Evolutionary conservation across 148 eudicot genomes (phyloP).

Genomic region (Oxyria digyna): DNA sequence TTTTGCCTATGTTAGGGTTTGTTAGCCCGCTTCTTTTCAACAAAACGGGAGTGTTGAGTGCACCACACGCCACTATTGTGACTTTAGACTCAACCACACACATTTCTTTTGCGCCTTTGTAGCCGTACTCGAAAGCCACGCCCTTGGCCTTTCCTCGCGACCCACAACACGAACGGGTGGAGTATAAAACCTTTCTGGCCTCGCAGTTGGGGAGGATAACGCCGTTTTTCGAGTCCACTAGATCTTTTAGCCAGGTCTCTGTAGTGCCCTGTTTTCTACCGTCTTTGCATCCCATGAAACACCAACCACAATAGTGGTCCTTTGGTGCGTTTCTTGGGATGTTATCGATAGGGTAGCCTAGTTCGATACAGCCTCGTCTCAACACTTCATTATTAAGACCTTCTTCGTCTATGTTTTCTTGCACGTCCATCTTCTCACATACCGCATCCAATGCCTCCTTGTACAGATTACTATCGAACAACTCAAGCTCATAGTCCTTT

Average conservation of each 20-base stretch:
- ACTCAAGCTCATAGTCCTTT: conserved; percentile 21
- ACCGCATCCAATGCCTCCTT: conserved; percentile 50
- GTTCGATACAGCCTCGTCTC: conserved; percentile 52
- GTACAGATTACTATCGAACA: conserved; percentile 37
- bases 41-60: conserved; percentile 48
- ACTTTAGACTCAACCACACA: conserved; percentile 36
- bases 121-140: conserved; percentile 26
- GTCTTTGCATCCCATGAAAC: conserved; percentile 66
- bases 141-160: conserved; percentile 31
- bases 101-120: conserved; percentile 14
- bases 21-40: conserved; percentile 45
- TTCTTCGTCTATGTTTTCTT: conserved; percentile 33
- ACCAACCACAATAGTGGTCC: conserved; percentile 82
- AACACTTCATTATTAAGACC: conserved; percentile 51
- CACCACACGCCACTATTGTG: conserved; percentile 58
- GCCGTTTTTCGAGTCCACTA: conserved; percentile 55
- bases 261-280: conserved; percentile 53
- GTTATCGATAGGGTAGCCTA: conserved; percentile 39
- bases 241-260: conserved; percentile 69
- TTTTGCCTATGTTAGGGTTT: conserved; percentile 47
- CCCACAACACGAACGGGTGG: conserved; percentile 5
- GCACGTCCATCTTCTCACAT: conserved; percentile 61
- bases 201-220: conserved; percentile 35
- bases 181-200: conserved; percentile 24
- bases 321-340: conserved; percentile 42